Conservation (phyloP, 306 rosid species). For the Lupinus albus region DNA sequence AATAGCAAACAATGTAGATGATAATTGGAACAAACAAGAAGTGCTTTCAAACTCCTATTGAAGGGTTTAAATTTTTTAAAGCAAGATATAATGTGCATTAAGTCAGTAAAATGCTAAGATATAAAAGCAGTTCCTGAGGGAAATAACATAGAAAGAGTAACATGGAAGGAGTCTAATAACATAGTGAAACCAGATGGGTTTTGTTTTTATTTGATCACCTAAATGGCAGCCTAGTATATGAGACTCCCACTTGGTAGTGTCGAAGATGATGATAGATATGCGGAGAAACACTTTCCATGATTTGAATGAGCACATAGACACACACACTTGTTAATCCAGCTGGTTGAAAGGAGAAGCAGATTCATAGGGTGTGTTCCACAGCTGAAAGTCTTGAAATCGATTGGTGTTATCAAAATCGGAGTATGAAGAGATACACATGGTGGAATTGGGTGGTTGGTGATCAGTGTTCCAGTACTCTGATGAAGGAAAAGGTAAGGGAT, state of each 20-base stretch:
- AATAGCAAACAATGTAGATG: too few relatives aligned
- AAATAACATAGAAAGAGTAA: too few relatives aligned
- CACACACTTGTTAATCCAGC: constrained; percentile 40
- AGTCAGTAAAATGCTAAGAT: too few relatives aligned
- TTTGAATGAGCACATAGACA: background rate
- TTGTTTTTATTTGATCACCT: background rate
- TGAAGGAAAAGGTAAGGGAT: constrained; percentile 45
- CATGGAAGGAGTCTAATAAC: background rate
- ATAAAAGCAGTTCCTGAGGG: too few relatives aligned
- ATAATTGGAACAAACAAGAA: too few relatives aligned
- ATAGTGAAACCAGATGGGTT: background rate
- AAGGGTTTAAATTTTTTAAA: too few relatives aligned
- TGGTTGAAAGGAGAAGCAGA: constrained; percentile 53
- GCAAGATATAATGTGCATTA: too few relatives aligned
- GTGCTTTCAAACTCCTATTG: too few relatives aligned
- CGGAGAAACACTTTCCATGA: too few relatives aligned
- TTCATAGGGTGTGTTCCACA: constrained; percentile 50
- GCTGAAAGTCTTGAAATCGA: constrained; percentile 64
- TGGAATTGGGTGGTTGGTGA: constrained; percentile 41
- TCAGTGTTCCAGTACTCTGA: constrained; percentile 56
- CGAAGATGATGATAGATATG: too few relatives aligned
- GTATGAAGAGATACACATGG: constrained; percentile 43
- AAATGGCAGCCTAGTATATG: too few relatives aligned
- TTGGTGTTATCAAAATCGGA: constrained; percentile 38
- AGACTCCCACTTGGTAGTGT: too few relatives aligned